Conservation (phyloP, 495 filamentous ascomycete species). For the Sordaria brevicollis region DNA sequence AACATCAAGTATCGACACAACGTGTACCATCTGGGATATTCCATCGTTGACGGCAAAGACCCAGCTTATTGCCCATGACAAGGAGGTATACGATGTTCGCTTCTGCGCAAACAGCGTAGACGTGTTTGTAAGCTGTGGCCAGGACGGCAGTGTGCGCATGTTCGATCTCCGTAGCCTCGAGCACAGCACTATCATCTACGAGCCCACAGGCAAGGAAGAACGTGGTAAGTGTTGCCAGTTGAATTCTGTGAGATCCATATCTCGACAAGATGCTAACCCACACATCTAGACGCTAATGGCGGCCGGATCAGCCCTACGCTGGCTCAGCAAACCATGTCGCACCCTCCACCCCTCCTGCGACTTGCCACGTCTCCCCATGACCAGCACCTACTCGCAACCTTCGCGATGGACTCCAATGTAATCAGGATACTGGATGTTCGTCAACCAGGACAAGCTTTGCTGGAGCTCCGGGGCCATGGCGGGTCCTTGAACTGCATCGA, state of each 20-base stretch:
- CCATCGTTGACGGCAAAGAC: slow-evolving; percentile 96
- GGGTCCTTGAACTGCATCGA: slow-evolving; percentile 84
- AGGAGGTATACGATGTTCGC: slow-evolving; percentile 96
- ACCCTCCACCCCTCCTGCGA: slow-evolving; percentile 75
- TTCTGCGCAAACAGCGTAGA: slow-evolving; percentile 96
- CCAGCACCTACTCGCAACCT: slow-evolving; percentile 89
- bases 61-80: slow-evolving; percentile 96
- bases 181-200: slow-evolving; percentile 98
- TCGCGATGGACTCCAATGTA: slow-evolving; percentile 84
- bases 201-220: slow-evolving; percentile 82
- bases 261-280: slow-evolving; percentile 9
- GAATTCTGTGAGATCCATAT: neutral
- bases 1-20: slow-evolving; percentile 97
- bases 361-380: slow-evolving; percentile 94
- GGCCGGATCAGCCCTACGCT: slow-evolving; percentile 51
- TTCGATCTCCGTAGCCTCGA: slow-evolving; percentile 95
- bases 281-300: slow-evolving; percentile 27
- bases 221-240: slow-evolving; percentile 46
- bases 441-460: slow-evolving; percentile 87
- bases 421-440: slow-evolving; percentile 95
- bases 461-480: slow-evolving; percentile 88
- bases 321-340: slow-evolving; percentile 64
- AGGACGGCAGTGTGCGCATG: slow-evolving; percentile 97
- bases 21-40: slow-evolving; percentile 99
- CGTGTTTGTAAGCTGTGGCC: slow-evolving; percentile 95